Base-by-base conservation (phyloP, 2,329 filamentous ascomycete genomes). In the Calonectria fujianensis region DNA sequence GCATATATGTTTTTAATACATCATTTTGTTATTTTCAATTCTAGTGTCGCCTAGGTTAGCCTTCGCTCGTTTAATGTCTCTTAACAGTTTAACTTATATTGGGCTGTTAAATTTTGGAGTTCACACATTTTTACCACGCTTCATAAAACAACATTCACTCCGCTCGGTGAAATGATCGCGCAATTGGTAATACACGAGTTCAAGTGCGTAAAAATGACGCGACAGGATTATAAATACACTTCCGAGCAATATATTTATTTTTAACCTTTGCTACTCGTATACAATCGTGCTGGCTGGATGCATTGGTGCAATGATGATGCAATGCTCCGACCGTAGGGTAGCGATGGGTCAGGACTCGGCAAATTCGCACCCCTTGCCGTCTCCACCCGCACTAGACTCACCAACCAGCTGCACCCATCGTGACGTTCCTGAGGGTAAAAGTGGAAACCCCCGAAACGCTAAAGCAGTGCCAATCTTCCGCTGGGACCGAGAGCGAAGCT, bases 351-450 rank as follows among this genome's bases (percentile, higher is more conserved):
- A 29, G 24, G 31, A 37, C 9, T 59, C 20, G 52, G 32, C 29
- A 35, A 59, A 59, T 37, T 37, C 0, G 10, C 18, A 59, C 52
- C 32, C 4, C 27, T 16, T 29, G 39, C 14, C 35, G 24, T 29
- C 37, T 18, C 57, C 57, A 41, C 57, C 24, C 1, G 16, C 13
- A 8, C 0, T 4, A 10, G 18, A 1, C n/a, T 27, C 20, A 20
- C 57, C 57, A 63, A 63, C 37, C 57, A 39, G n/a, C 9, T 29
- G 1, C 7, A 6, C 37, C 10, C 14, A 27, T 24, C 16, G 24
- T 41, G 35, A 63, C 57, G 57, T 63, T 41, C 57, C 57, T 63
- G 57, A 63, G 57, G 57, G 24, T 63, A 63, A 63, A 63, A 41
- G 57, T 63, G 57, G 57, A 63, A 63, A 63, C 45, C 13, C 37